These are phyloP conservation scores for Nepenthes alata DNA, from an alignment of 179 eudicot genomes.

Conservation along the genomic window DNA sequence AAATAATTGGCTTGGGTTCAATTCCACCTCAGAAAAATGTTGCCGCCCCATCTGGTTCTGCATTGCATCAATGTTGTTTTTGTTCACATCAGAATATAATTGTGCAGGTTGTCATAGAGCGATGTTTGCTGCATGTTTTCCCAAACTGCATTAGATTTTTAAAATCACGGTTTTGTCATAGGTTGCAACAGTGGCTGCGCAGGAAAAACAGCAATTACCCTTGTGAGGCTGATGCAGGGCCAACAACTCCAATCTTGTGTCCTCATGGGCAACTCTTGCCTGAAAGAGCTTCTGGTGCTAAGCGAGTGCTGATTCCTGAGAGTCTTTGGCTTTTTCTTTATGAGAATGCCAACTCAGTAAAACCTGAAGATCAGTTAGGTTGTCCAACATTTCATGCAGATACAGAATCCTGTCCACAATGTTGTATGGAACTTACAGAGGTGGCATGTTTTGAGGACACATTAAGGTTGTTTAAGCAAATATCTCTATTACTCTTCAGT, in stretches of 20 bases:
- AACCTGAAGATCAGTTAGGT: slow-evolving; percentile 69
- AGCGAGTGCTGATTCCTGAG: slow-evolving; percentile 77
- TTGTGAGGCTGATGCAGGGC: slow-evolving; percentile 88
- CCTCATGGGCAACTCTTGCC: slow-evolving; percentile 91
- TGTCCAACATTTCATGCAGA: slow-evolving; percentile 61
- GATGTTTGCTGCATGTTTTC: background rate
- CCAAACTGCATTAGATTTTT: no score
- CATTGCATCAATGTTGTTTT: background rate
- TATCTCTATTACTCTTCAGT: slow-evolving; percentile 1
- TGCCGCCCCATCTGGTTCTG: background rate
- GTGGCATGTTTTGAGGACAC: slow-evolving; percentile 63
- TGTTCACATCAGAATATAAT: background rate
- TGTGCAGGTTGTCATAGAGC: background rate
- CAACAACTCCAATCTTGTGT: slow-evolving; percentile 83
- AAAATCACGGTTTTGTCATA: slow-evolving; percentile 8
- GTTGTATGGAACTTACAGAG: slow-evolving; percentile 58
- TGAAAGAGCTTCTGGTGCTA: slow-evolving; percentile 78
- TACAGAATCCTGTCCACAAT: slow-evolving; percentile 54
- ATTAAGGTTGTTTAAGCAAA: slow-evolving; percentile 33
- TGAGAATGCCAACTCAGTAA: slow-evolving; percentile 57
- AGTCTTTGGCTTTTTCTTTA: slow-evolving; percentile 69
- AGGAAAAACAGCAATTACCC: slow-evolving; percentile 69
- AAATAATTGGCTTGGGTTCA: no score
- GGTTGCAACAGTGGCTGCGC: slow-evolving; percentile 94
- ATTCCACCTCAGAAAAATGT: no score